Evolutionary conservation across 179 eudicot genomes (phyloP).

Genomic region (Sideroxylon spinosum): DNA sequence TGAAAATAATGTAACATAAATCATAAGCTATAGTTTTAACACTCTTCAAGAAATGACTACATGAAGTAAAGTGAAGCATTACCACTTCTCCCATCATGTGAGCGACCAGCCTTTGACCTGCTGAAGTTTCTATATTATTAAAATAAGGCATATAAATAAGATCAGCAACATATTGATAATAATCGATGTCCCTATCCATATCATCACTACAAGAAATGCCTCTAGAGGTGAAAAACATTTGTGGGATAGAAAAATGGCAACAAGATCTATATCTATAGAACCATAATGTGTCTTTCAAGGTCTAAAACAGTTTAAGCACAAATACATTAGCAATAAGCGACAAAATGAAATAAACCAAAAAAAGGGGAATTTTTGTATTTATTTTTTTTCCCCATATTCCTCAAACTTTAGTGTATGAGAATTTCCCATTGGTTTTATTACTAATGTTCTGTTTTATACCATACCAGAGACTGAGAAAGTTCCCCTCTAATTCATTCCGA

Average conservation of each 20-base stretch:
- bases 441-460: too few relatives aligned
- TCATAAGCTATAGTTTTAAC: background rate
- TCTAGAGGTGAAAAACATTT: background rate
- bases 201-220: background rate
- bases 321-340: too few relatives aligned
- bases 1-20: background rate
- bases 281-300: background rate
- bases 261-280: background rate
- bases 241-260: background rate
- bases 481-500: too few relatives aligned
- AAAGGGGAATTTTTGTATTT: too few relatives aligned
- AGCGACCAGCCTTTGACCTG: background rate
- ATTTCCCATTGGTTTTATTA: too few relatives aligned
- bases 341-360: too few relatives aligned
- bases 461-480: too few relatives aligned
- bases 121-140: background rate
- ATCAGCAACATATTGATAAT: background rate
- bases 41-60: background rate
- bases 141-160: background rate
- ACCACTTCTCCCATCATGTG: conserved; percentile 19
- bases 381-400: too few relatives aligned
- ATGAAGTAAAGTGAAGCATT: background rate
- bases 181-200: too few relatives aligned
- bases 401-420: too few relatives aligned
- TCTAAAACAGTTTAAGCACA: background rate